Evolutionary conservation across 768 basidiomycete genomes (phyloP), one percentile per base, ranked within the genome.

Genomic region (Podaxis carcinomalis): DNA sequence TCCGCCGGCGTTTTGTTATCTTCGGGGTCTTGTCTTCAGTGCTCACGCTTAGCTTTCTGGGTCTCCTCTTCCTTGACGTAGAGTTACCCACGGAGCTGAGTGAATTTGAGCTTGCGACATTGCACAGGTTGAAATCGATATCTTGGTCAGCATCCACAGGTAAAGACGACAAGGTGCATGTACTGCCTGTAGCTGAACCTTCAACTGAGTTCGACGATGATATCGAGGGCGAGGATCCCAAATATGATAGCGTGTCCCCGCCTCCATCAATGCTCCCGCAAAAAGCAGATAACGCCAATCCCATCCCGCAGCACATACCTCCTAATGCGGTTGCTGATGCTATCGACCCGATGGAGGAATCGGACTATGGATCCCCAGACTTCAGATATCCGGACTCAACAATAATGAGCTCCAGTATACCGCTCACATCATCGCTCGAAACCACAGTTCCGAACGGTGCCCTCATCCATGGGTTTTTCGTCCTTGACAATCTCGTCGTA

Each of bases 401-500:
- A 9, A 21, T 4, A n/a, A 7, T 7, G 19, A 47, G 42, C 6
- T 53, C 51, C 19, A 53, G 28, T 16, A 55, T 49, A 6, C 11
- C 7, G 5, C 44, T 61, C 5, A 36, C 44, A 11, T 37, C 52
- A 2, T 27, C 32, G 5, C 39, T 61, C 19, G 44, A 55, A 46
- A 61, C 59, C 5, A 39, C 52, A 2, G 19, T 61, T 25, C 59
- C 59, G 13, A 47, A 55, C 27, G 35, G 46, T 16, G 59, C 59
- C 1, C 54, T 51, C 9, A 55, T 55, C 27, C 42, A 59, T 46
- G 90, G 91, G n/a, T 92, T 90, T 82, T 90, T 89, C 0, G 73
- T 91, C 40, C 84, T 92, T 64, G 83, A 85, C 54, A 82, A 88
- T 62, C 71, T 93, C 4, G 91, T 93, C 72, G 81, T 92, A 70